Percentiles rank a stretch among this genome's conserved stretches.
phyloP scores from a whole-genome alignment of 2,329 filamentous ascomycete species.

The Capronia coronata region DNA sequence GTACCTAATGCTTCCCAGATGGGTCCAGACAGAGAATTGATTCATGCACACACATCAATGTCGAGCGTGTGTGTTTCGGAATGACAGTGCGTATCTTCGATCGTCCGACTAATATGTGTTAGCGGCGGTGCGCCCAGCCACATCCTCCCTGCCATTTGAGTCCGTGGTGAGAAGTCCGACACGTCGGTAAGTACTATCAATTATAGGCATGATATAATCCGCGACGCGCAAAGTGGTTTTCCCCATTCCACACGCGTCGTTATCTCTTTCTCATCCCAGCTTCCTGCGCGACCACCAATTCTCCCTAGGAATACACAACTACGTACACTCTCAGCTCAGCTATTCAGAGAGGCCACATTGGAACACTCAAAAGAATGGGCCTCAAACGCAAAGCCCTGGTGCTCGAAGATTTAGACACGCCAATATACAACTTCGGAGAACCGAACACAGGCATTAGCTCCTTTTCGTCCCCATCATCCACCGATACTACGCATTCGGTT shows the following conservation, averaged over 20 bases:
- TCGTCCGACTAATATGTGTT: not conserved
- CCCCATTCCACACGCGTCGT: conserved; percentile 8
- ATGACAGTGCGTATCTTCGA: not conserved
- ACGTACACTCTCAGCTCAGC: no score
- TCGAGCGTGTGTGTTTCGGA: no score
- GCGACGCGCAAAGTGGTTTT: conserved; percentile 23
- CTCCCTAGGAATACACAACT: not conserved
- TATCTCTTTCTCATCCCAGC: not conserved
- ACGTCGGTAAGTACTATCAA: no score
- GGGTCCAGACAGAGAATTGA: no score
- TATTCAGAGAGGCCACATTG: no score
- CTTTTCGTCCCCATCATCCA: conserved; percentile 11
- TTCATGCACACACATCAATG: no score
- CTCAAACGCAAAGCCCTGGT: conserved; percentile 26
- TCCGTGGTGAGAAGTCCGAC: no score
- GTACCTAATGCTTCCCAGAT: no score
- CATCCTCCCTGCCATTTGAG: no score
- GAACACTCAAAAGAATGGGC: no score
- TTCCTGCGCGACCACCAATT: not conserved
- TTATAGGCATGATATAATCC: no score
- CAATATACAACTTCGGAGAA: not conserved
- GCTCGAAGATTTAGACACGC: conserved; percentile 13
- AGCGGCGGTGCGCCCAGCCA: not conserved
- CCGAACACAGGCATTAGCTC: conserved; percentile 1
- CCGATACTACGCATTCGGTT: conserved; percentile 1